Evolutionary conservation across 108 stramenopile species (phyloP).

Genomic region (Nannochloropsis granulata): DNA sequence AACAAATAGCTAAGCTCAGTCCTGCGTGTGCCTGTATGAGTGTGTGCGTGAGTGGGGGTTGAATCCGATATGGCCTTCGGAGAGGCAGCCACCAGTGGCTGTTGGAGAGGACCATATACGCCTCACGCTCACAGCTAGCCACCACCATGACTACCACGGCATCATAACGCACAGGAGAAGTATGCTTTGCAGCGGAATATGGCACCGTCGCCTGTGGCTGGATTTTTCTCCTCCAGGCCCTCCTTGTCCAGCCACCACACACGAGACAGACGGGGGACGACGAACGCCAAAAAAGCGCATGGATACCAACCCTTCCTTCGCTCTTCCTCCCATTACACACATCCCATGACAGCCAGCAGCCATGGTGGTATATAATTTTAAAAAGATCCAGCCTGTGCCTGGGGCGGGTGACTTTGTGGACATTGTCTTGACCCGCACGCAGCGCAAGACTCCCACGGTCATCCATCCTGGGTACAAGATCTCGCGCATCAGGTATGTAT

Average conservation of each 20-base stretch:
- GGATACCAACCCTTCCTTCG: neutral
- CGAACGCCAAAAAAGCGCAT: neutral
- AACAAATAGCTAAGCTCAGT: neutral
- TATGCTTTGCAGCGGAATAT: neutral
- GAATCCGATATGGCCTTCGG: neutral
- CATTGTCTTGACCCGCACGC: conserved; percentile 89
- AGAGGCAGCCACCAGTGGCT: neutral
- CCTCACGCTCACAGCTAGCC: neutral
- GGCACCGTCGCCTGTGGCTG: neutral
- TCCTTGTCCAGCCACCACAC: neutral
- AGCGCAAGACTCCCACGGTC: conserved; percentile 90
- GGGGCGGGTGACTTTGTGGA: conserved; percentile 84
- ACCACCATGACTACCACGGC: neutral
- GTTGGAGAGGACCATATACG: neutral
- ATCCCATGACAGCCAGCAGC: neutral
- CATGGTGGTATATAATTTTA: conserved; percentile 98
- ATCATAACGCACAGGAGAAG: neutral
- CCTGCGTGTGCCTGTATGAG: neutral
- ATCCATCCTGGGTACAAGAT: conserved; percentile 99
- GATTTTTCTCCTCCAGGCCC: too few species aligned
- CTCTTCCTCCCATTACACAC: neutral
- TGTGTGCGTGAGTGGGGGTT: neutral
- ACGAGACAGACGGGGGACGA: neutral
- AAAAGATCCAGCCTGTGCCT: conserved; percentile 91
- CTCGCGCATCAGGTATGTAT: neutral